A percentile compares a stretch with the other conserved stretches of the same genome.
Evolutionary conservation across 768 basidiomycete genomes (phyloP).

Genomic region (Mycena belliarum): DNA sequence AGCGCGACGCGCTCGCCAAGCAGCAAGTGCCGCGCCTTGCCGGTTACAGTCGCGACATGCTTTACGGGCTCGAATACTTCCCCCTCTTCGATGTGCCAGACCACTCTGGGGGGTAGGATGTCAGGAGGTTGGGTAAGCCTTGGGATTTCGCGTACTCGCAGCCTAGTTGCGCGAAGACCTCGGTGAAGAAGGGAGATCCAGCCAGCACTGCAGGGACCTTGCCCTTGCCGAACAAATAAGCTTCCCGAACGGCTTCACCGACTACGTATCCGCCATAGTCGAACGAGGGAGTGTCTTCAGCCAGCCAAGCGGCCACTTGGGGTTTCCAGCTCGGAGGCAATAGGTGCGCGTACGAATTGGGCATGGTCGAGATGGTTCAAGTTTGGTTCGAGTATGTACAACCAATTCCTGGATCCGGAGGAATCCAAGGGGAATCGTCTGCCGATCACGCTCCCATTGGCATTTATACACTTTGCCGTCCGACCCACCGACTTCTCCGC

Average conservation of each 20-base stretch:
- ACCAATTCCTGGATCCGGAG: no score
- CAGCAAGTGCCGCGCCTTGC: constrained; percentile 84
- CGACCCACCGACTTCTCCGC: no score
- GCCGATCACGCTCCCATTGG: no score
- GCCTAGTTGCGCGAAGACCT: constrained; percentile 85
- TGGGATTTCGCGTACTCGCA: constrained; percentile 70
- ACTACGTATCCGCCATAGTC: constrained; percentile 97
- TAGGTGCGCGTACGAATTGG: constrained; percentile 60
- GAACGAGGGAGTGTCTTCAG: constrained; percentile 93
- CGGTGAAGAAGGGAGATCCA: constrained; percentile 93
- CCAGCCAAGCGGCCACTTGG: constrained; percentile 79
- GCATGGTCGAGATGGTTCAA: constrained; percentile 1
- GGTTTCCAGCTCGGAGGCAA: constrained; percentile 92
- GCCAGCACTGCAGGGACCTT: constrained; percentile 78
- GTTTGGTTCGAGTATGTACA: no score
- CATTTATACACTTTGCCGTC: no score
- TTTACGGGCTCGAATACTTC: constrained; percentile 76
- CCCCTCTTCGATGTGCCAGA: constrained; percentile 92
- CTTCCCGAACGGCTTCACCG: constrained; percentile 84
- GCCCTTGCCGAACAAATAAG: constrained; percentile 90
- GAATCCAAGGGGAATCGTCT: no score
- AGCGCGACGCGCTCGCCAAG: constrained; percentile 92
- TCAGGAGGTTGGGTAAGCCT: neutral
- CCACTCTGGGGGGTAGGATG: constrained; percentile 56
- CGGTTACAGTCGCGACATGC: constrained; percentile 88